phyloP scores from a whole-genome alignment of 2,329 filamentous ascomycete species.

The Fusarium siculi region DNA sequence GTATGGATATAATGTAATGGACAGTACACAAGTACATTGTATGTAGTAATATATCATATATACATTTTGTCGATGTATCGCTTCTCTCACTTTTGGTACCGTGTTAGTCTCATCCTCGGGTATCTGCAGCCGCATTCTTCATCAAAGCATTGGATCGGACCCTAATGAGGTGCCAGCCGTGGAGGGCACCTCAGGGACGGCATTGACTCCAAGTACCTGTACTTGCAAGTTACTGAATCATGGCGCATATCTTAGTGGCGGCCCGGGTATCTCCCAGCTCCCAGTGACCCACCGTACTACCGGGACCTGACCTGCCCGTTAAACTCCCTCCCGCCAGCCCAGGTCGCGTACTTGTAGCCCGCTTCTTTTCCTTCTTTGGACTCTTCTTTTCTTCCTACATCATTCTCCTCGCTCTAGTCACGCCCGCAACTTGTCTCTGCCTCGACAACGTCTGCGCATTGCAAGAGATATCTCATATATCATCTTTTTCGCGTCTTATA shows the following conservation, averaged over 20 bases:
- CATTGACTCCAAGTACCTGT: conserved; percentile 22
- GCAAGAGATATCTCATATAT: conserved; percentile 4
- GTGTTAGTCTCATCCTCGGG: neutral
- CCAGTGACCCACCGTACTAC: conserved; percentile 36
- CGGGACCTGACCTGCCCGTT: conserved; percentile 42
- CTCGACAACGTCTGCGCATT: neutral
- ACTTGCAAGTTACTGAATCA: conserved; percentile 25
- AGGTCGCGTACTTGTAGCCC: conserved; percentile 42
- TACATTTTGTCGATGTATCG: neutral
- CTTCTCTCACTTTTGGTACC: neutral
- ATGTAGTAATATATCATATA: neutral
- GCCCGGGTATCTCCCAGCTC: conserved; percentile 18
- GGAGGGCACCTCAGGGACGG: conserved; percentile 13
- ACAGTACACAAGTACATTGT: neutral
- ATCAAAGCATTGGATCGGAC: neutral
- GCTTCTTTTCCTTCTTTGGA: conserved; percentile 37
- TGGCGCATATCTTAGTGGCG: neutral
- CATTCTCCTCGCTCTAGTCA: conserved; percentile 14
- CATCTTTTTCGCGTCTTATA: conserved; percentile 30
- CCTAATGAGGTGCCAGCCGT: conserved; percentile 20
- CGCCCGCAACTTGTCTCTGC: conserved; percentile 13
- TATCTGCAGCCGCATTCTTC: conserved; percentile 6
- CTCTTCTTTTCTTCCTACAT: conserved; percentile 36
- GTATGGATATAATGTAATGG: neutral
- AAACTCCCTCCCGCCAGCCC: conserved; percentile 35